These are phyloP conservation scores for Xylaria sp. DNA, from an alignment of 2,329 filamentous ascomycete species.

Conservation along the genomic window DNA sequence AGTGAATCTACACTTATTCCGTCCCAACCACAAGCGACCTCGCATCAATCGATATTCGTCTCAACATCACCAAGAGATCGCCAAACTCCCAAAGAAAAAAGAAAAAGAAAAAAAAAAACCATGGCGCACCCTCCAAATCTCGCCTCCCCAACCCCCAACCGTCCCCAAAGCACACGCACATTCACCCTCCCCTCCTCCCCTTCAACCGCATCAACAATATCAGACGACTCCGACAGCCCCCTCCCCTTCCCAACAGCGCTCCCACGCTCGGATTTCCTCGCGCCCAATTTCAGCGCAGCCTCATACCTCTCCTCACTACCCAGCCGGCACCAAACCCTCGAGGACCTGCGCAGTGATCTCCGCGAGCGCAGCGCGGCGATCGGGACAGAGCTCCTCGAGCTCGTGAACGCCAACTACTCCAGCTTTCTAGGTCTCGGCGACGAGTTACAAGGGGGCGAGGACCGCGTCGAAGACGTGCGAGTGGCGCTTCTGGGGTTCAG, in stretches of 20 bases:
- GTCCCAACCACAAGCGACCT: too few relatives aligned
- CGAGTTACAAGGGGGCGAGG: slow-evolving; percentile 86
- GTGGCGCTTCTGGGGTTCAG: slow-evolving; percentile 88
- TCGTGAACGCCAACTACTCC: slow-evolving; percentile 95
- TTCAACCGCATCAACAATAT: slow-evolving; percentile 51
- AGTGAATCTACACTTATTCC: slow-evolving; percentile 9
- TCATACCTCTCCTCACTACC: slow-evolving; percentile 82
- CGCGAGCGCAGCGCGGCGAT: slow-evolving; percentile 83
- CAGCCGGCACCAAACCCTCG: slow-evolving; percentile 93
- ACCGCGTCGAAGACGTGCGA: slow-evolving; percentile 88
- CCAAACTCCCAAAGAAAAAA: background rate
- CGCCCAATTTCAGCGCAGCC: slow-evolving; percentile 80
- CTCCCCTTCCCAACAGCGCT: slow-evolving; percentile 91
- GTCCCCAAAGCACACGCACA: slow-evolving; percentile 50
- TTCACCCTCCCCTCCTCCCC: slow-evolving; percentile 58
- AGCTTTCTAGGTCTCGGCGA: slow-evolving; percentile 87
- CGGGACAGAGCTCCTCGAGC: slow-evolving; percentile 86
- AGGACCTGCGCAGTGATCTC: slow-evolving; percentile 89
- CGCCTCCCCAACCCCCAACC: slow-evolving; percentile 47
- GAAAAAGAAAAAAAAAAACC: too few relatives aligned
- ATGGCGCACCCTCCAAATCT: slow-evolving; percentile 32
- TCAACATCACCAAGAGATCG: background rate
- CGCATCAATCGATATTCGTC: background rate
- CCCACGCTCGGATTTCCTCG: slow-evolving; percentile 83
- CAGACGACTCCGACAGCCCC: slow-evolving; percentile 67